These are phyloP conservation scores for Avena sativa DNA, from an alignment of 176 grass and related monocot genomes.

Conservation along the genomic window DNA sequence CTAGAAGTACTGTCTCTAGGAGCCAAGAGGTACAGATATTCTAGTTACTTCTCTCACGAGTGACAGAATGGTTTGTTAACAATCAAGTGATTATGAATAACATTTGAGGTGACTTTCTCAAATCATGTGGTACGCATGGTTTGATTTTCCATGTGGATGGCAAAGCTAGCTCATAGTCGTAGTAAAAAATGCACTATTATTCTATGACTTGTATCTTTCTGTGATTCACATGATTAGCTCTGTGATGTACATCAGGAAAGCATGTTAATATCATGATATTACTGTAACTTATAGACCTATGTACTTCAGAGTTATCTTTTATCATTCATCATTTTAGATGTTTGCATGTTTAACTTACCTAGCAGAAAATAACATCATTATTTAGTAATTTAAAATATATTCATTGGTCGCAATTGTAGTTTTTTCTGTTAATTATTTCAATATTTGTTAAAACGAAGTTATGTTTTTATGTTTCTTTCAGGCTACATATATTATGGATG, in stretches of 20 bases:
- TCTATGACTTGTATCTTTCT: background rate
- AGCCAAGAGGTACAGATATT: background rate
- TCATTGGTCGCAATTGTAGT: too few species aligned
- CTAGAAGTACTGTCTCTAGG: background rate
- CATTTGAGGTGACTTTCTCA: slow-evolving; percentile 18
- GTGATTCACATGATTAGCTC: background rate
- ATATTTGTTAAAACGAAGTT: background rate
- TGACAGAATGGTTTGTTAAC: slow-evolving; percentile 7
- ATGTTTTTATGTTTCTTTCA: slow-evolving; percentile 47
- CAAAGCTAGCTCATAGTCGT: background rate
- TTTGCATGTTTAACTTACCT: slow-evolving; percentile 4
- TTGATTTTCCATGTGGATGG: slow-evolving; percentile 1
- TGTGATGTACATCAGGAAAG: background rate
- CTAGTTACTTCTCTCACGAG: slow-evolving; percentile 4
- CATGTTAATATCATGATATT: background rate
- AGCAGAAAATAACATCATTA: background rate
- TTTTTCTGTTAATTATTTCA: background rate
- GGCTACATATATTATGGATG: slow-evolving; percentile 72
- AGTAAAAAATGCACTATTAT: slow-evolving; percentile 6
- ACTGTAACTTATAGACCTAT: background rate
- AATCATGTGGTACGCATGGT: background rate
- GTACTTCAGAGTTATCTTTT: background rate
- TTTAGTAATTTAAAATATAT: too few species aligned
- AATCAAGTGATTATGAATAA: background rate
- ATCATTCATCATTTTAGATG: slow-evolving; percentile 22